Base-by-base conservation (phyloP, 2,329 filamentous ascomycete genomes). In the Saccharata proteae region DNA sequence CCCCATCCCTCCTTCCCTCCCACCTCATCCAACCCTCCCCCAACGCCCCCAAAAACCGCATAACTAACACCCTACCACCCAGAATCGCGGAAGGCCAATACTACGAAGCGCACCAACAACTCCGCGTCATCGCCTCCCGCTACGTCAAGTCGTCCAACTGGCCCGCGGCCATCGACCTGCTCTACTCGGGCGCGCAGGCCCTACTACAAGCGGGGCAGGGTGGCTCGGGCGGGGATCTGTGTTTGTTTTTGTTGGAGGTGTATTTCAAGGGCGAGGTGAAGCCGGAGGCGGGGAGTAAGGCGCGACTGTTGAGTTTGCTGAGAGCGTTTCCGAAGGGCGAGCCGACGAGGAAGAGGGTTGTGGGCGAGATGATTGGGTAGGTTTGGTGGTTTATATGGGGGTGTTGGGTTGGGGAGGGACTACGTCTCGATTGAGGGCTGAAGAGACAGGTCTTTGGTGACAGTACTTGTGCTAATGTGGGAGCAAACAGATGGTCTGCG, bases 31-130 rank as follows among this genome's bases (percentile, higher is more conserved):
- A 29, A 13, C 11, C 15, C 19, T 21, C 15, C 19, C 5, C 18
- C 13, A 13, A 35, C 4, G 22, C 16, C 9, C 19, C 14, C 34
- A n/a, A 25, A 44, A 17, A 9, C 11, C 46, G 36, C 40, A 20
- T n/a, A 10, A 24, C 26, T 19, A 16, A 45, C 48, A 38, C 33
- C 26, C 19, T 24, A n/a, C n/a, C n/a, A n/a, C 21, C 20, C 46
- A 82, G 84, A 58, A 93, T 93, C 58, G 68, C 74, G 43, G 84
- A 92, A 58, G 88, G 86, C 49, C 79, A 90, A 54, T 94, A 75
- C 69, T 98, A 98, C 65, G 90, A 98, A 70, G 90, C 90, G 36
- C 88, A 96, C 62, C 90, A 98, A 59, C 90, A 98, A 65, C 83
- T 93, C 43, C 84, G 90, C 40, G 86, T 94, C 33, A 88, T 94